Percentiles rank a stretch among this genome's conserved stretches.
Evolutionary conservation across 805 yeast species (phyloP).

Genomic region (Starmerella cellae): DNA sequence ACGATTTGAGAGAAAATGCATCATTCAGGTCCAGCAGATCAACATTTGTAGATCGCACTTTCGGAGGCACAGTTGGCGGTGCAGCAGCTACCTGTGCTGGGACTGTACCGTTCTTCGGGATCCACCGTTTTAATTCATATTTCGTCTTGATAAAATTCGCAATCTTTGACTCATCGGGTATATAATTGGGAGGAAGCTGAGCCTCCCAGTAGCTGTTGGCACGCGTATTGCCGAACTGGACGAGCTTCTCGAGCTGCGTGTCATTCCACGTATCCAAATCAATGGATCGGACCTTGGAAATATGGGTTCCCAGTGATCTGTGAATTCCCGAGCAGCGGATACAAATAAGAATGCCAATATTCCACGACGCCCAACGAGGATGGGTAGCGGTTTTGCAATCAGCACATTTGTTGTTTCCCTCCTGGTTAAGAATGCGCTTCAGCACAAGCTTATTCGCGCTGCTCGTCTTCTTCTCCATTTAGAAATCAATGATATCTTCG

Average conservation of each 20-base stretch:
- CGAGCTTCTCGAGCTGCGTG: slow-evolving; percentile 71
- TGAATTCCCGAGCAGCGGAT: slow-evolving; percentile 90
- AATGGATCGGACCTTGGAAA: slow-evolving; percentile 80
- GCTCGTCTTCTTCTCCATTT: slow-evolving; percentile 17
- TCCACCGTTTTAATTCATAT: slow-evolving; percentile 87
- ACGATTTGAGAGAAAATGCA: slow-evolving; percentile 2
- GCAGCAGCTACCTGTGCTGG: slow-evolving; percentile 4
- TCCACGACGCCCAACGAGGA: slow-evolving; percentile 98
- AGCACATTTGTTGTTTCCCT: slow-evolving; percentile 66
- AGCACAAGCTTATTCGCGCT: slow-evolving; percentile 44
- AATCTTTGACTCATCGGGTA: slow-evolving; percentile 73
- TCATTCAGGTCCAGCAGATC: slow-evolving; percentile 16
- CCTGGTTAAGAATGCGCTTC: slow-evolving; percentile 61
- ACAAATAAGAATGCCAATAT: slow-evolving; percentile 81
- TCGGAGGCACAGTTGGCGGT: slow-evolving; percentile 4
- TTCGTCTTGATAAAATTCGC: slow-evolving; percentile 85
- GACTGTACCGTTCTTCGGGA: slow-evolving; percentile 28
- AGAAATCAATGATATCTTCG: neutral
- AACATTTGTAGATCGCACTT: slow-evolving; percentile 5
- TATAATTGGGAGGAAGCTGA: slow-evolving; percentile 51
- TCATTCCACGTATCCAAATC: slow-evolving; percentile 96
- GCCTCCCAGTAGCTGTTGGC: slow-evolving; percentile 82
- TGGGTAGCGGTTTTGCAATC: slow-evolving; percentile 83
- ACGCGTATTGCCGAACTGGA: slow-evolving; percentile 70
- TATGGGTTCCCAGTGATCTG: slow-evolving; percentile 90